Base-by-base conservation (phyloP, 371 early-diverging fungal species). In the Fennellomyces sp. region DNA sequence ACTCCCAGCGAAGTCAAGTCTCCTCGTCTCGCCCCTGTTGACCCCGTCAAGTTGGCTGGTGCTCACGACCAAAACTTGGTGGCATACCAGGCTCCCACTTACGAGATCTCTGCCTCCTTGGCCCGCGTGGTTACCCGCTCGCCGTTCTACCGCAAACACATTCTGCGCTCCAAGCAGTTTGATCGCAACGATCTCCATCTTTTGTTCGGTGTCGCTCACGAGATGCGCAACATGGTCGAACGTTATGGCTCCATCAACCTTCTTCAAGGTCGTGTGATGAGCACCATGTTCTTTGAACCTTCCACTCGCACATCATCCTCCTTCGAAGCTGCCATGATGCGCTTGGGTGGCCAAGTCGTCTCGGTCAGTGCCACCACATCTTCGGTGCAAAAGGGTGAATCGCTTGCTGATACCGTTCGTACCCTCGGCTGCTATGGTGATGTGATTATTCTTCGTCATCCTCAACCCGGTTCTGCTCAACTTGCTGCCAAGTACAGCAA, bases 231-330 rank as follows among this genome's bases (percentile, higher is more conserved):
- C 28, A 72, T 91, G 31, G 97, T 97, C 11, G 95, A 97, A 73
- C 88, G 92, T 35, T 86, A 91, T 52, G 97, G 96, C 7, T 74
- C 80, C 30, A 84, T 94, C 58, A 89, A 93, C 45, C 58, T 98
- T 51, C 78, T 98, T 45, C 76, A 85, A 42, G 97, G 97, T 26
- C 94, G 94, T 62, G 93, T 96, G 4, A 86, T 98, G 83, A 91
- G 91, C 73, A 89, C 91, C 23, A 93, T 96, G 68, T 97, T 98
- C 85, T 97, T 91, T 70, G 98, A 98, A 82, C 94, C 98, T 35
- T 94, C 94, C 45, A 97, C 97, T 47, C 88, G 98, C 59, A 98
- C 98, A 2, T 89, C 91, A 8, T 84, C 88, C 64, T 96, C 96
- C 12, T 96, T 98, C 74, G 90, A 94, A 68, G 88, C 97, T 28